Evolutionary conservation across 257 asterid genomes (phyloP), one percentile per base, ranked within the genome.

Genomic region (Paraleonurus japonicus): DNA sequence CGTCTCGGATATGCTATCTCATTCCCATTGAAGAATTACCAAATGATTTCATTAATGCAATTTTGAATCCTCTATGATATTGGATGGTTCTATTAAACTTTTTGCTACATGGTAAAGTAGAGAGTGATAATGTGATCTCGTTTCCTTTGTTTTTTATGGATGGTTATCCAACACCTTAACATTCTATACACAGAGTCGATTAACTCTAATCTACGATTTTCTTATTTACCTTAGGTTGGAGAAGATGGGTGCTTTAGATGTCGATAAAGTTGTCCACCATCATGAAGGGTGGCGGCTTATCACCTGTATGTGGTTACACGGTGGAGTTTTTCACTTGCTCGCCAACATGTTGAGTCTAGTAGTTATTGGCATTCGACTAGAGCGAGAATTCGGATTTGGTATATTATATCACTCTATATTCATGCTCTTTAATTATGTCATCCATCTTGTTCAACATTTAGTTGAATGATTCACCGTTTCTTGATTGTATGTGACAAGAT

Each of bases 371-470:
- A 87, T 92, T 62, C 92, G 91, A 58, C 95, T 92, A 28, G 98
- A 92, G 83, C 95, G 69, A 65, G 98, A 92, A 67, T 92, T 92
- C 26, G 98, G 98, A 71, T 92, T 87, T 65, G 96, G 98, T 92
- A 85, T 2, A 87, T 72, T 32, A 27, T 26, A 26, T 4, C 45
- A 17, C 65, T 54, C 9, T 5, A 57, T 27, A 16, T 22, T 57
- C 54, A 37, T 69, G 30, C 24, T 61, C 20, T 33, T 23, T 47
- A 71, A 61, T 35, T 35, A 35, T 7, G 43, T 8, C 43, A 8
- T 2, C 12, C 43, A 35, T 35, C 13, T 35, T 35, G 43, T 35
- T 8, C 43, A 35, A 3, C 8, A 32, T 32, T 32, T 32, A 32
- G 28, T 26, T 26, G 28, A 26, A 26, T 1, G 28, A 26, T 1